Evolutionary conservation across 352 stramenopile genomes (phyloP), one percentile per base, ranked within the genome.

Genomic region (Phytophthora nicotianae): DNA sequence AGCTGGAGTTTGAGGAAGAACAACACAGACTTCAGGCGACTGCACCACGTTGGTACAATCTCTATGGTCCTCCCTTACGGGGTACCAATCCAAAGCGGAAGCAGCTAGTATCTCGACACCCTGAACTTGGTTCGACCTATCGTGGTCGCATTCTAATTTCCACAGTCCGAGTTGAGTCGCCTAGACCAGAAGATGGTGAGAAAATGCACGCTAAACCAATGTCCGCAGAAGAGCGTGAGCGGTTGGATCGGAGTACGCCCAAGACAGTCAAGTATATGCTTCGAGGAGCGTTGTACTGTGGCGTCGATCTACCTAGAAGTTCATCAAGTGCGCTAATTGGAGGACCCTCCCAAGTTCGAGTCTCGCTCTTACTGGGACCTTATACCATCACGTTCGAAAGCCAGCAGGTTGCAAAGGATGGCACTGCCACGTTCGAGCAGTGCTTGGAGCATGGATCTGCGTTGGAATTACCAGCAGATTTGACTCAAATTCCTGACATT

Each of bases 1-100:
- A 61, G 8, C n/a, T 50, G 0, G 33, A 66, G 20, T 16, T 66
- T 3, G 59, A 73, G 13, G 59, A 70, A 20, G 26, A 58, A 26
- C 52, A 69, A 8, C 52, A 62, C 10, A 27, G 33, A 10, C 16
- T 52, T 7, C 19, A 58, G 26, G 65, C 47, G 14, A 27, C 65
- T 19, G 48, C 54, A 0, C 59, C 81, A 19, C 73, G 81, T 3
- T 97, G 90, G 87, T 88, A 86, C 40, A 93, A 93, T 58, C 50
- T 97, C 3, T 97, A 97, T 50, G 90, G 90, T 6, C 86, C 89
- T n/a, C 90, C 85, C 1, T 60, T 90, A 6, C 72, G 54, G 0
- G 65, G 78, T 2, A 62, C 73, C 17, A 90, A 91, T 54, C 71
- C 73, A 23, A 90, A 88, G 42, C 75, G 83, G 4, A 66, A 67